Conservation (phyloP, 2,329 filamentous ascomycete species). For the Zymoseptoria crescenta region DNA sequence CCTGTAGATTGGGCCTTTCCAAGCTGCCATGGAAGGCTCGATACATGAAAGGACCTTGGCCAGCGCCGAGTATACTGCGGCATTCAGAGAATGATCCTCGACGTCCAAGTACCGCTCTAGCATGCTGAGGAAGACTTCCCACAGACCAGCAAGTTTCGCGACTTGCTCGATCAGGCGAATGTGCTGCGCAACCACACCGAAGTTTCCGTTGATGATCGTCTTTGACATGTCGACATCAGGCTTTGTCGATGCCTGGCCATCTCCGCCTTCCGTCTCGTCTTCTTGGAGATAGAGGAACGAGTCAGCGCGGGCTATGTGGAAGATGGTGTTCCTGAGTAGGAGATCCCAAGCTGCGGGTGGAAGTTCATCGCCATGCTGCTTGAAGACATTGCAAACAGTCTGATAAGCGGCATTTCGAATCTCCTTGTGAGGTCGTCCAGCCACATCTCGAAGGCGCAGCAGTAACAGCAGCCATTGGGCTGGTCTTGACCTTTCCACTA, state of each 20-base stretch:
- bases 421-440: conserved; percentile 64
- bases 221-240: conserved; percentile 55
- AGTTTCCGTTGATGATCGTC: conserved; percentile 64
- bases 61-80: conserved; percentile 36
- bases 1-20: conserved; percentile 23
- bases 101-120: conserved; percentile 48
- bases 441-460: conserved; percentile 61
- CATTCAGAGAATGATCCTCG: conserved; percentile 34
- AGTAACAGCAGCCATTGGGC: conserved; percentile 74
- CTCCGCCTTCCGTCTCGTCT: background rate
- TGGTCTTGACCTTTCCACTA: conserved; percentile 27
- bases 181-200: conserved; percentile 66
- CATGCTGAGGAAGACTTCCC: conserved; percentile 64
- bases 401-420: conserved; percentile 83
- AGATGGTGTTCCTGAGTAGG: conserved; percentile 72
- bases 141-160: conserved; percentile 61
- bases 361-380: conserved; percentile 78
- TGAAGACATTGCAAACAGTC: conserved; percentile 82
- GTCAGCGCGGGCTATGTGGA: conserved; percentile 58
- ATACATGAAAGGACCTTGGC: conserved; percentile 33
- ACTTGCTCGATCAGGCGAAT: conserved; percentile 63
- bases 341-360: conserved; percentile 73
- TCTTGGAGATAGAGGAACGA: conserved; percentile 12
- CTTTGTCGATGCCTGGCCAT: background rate
- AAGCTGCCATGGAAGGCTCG: conserved; percentile 11